Base-by-base conservation (phyloP, 2,329 filamentous ascomycete genomes). In the Beauveria brongniartii region DNA sequence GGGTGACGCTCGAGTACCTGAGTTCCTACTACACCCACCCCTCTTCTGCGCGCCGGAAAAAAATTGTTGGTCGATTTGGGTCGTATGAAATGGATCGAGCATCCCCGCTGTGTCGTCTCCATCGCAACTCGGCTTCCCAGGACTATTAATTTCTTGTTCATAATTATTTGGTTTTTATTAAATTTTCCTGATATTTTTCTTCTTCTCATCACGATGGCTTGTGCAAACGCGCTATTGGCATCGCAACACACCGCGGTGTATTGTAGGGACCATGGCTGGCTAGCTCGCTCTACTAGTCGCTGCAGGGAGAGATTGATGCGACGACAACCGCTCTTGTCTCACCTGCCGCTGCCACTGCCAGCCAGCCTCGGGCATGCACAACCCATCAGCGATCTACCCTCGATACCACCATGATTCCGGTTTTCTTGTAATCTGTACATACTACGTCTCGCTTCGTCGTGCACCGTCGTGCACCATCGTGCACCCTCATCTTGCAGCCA, bases 31-130 rank as follows among this genome's bases (percentile, higher is more conserved):
- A 57, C 20, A 22, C 5, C 16, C 44, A 57, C 55, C 12, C 51
- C 30, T 6, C 1, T 37, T 10, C 41, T 26, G 22, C 28, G 28
- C 30, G 28, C 22, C 34, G 37, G 30, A 16, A 37, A 47, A 50
- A 48, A 57, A 26, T 57, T 44, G 43, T 48, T 57, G 16, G 30
- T 57, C 55, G 55, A 57, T 57, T 57, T 55, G 41, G 26, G 40
- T 57, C 55, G 55, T 57, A 50, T 40, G 44, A 41, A 48, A 57
- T 57, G 55, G 55, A 57, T 57, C 55, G 55, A 55, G 55, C 44
- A 50, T 57, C 30, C 50, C 55, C 55, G 55, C 41, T 55, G 9
- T 57, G 18, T 18, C 16, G 43, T 28, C 54, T 37, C 54, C 54
- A 56, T 56, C 43, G 28, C 28, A 40, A 40, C 50, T 52, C n/a